Evolutionary conservation across 2,329 filamentous ascomycete genomes (phyloP), one percentile per base, ranked within the genome.

Genomic region (Truncatella angustata): DNA sequence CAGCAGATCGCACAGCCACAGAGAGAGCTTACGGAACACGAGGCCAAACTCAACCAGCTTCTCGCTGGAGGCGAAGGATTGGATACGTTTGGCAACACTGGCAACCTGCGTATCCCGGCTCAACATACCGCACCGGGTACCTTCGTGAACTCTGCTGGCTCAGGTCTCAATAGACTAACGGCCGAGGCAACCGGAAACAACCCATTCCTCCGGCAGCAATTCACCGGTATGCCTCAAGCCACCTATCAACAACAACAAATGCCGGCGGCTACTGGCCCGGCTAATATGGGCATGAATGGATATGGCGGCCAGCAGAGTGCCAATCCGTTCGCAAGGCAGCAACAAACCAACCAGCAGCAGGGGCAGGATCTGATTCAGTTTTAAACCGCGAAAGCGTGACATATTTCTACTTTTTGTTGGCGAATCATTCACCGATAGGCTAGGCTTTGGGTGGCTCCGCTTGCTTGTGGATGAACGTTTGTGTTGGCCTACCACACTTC

Each of bases 61-160:
- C 83, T 99, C 40, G 82, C 91, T 3, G 85, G 81, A 21, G 92
- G 94, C 58, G 94, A 99, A 52, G 94, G 94, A 21, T 89, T 95
- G 77, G 94, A 99, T 67, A 99, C 94, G 0, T 99, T 95, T 68
- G 94, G 94, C 58, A 99, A 99, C 69, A 90, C 90, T n/a, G 94
- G 94, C 60, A 90, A 97, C 58, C 79, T 96, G 43, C 91, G 94
- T 70, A 96, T 99, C 58, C 94, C 94, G 1, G 86, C 94, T 2
- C 94, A 99, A 68, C 94, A 99, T 70, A 99, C 94, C 0, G 91
- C 94, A 1, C 94, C 94, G 0, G 94, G 93, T 23, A 95, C 90
- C 0, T 99, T 97, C 68, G 87, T 99, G 73, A 99, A 99, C 73
- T 96, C 90, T 54, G 91, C 94, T 5, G 94, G 94, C 46, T 79